Conservation (phyloP, 768 basidiomycete species). For the Suillus weaverae region DNA sequence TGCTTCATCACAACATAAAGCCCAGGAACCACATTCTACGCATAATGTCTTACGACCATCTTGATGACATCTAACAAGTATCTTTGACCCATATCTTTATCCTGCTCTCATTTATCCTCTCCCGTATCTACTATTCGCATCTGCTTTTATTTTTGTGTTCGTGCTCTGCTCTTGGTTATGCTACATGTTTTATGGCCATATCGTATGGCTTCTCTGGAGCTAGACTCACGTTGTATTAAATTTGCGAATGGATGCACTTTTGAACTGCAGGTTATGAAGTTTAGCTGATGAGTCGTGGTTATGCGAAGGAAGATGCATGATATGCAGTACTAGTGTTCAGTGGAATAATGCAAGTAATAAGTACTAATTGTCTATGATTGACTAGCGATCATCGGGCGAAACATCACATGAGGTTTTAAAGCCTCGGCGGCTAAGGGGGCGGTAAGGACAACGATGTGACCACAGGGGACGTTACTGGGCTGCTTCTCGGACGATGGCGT, state of each 20-base stretch:
- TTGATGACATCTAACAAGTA: conserved; percentile 22
- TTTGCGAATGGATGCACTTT: background rate
- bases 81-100: conserved; percentile 28
- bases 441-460: too few relatives aligned
- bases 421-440: background rate
- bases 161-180: background rate
- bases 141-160: conserved; percentile 4
- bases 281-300: background rate
- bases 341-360: background rate
- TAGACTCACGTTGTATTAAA: background rate
- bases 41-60: background rate
- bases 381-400: background rate
- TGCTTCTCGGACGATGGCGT: conserved; percentile 33
- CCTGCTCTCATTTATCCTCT: conserved; percentile 5
- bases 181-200: background rate
- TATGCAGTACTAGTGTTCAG: background rate
- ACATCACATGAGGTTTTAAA: background rate
- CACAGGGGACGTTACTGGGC: background rate
- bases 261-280: background rate
- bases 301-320: background rate
- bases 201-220: background rate
- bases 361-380: background rate
- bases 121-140: conserved; percentile 1
- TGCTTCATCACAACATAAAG: background rate
- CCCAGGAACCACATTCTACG: background rate